Base-by-base conservation (phyloP, 2,329 filamentous ascomycete species). In the Acephala macrosclerotiorum region DNA sequence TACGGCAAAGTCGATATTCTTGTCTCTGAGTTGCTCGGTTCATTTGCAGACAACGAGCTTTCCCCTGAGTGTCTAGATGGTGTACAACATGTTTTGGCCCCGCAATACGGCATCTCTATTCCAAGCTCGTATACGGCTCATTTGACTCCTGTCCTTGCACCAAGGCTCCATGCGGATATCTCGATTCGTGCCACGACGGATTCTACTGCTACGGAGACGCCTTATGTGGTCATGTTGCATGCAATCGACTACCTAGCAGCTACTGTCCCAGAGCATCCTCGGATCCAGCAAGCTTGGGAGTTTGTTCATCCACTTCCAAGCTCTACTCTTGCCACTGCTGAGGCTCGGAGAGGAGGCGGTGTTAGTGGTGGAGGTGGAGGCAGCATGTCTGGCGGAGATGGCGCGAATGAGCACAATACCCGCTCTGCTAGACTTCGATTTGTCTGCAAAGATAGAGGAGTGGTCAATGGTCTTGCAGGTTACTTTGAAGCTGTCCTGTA, bases 401-500 rank as follows among this genome's bases (percentile, higher is more conserved):
- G 94, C 57, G 90, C 91, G 18, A 99, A 98, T 78, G 91, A 96
- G 70, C 95, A 98, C 80, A 98, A 98, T 77, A 86, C 89, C 9
- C 87, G 96, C n/a, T 89, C 90, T 73, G 91, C 91, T 71, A 89
- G 90, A 61, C 80, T 95, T 58, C 89, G 87, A 0, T 99, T 97
- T 79, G 89, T 91, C 2, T 91, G 92, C 71, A 85, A 87, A 58
- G 86, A 92, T 66, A 86, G 92, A 29, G 95, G 95, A 40, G 90
- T 96, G 8, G 92, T 94, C 40, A 96, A 99, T 77, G 96, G 96
- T 1, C 80, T 99, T 49, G 96, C 89, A 0, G 96, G 95, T 0
- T 99, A 97, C 78, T 99, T 99, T 77, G 96, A 99, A 80, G 93
- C 94, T 0, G 93, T 97, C n/a, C 84, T 99, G 22, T 99, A 98